Percentiles rank a stretch among this genome's conserved stretches.
These are phyloP conservation scores for Prunus fruticosa DNA, from an alignment of 306 rosid species.

Conservation along the genomic window DNA sequence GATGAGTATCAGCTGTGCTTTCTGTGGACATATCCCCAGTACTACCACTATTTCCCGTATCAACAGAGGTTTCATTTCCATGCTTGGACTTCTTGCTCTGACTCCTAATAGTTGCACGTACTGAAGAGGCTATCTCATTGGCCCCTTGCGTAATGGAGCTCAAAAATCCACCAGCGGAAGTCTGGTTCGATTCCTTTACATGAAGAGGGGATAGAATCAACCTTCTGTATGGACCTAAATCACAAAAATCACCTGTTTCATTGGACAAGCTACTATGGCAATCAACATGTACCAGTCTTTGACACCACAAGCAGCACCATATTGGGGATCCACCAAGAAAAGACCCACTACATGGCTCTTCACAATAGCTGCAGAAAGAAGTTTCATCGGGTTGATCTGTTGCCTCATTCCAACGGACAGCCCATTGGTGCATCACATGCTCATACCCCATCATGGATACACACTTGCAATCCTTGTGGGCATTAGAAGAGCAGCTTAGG, in stretches of 20 bases:
- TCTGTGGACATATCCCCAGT: constrained; percentile 63
- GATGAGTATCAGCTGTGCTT: constrained; percentile 61
- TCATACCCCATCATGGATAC: constrained; percentile 83
- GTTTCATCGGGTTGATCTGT: constrained; percentile 84
- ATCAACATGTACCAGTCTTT: constrained; percentile 89
- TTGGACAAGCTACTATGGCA: constrained; percentile 76
- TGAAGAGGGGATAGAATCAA: constrained; percentile 79
- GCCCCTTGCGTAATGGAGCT: constrained; percentile 97
- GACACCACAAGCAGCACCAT: constrained; percentile 99
- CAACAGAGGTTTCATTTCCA: constrained; percentile 51
- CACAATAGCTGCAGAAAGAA: constrained; percentile 86
- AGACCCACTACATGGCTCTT: constrained; percentile 89
- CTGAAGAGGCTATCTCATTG: constrained; percentile 91
- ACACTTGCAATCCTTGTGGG: constrained; percentile 93
- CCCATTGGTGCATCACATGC: constrained; percentile 88
- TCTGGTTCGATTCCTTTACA: constrained; percentile 64
- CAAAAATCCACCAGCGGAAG: constrained; percentile 64
- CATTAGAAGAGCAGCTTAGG: constrained; percentile 74
- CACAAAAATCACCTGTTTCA: constrained; percentile 92
- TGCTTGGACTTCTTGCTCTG: constrained; percentile 83
- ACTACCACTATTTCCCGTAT: constrained; percentile 60
- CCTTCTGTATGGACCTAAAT: constrained; percentile 84
- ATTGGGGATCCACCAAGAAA: constrained; percentile 98
- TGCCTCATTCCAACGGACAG: constrained; percentile 92
- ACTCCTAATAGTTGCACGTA: constrained; percentile 85